Evolutionary conservation across 106 monocot species (phyloP).

Genomic region (Dioscorea dumetorum): DNA sequence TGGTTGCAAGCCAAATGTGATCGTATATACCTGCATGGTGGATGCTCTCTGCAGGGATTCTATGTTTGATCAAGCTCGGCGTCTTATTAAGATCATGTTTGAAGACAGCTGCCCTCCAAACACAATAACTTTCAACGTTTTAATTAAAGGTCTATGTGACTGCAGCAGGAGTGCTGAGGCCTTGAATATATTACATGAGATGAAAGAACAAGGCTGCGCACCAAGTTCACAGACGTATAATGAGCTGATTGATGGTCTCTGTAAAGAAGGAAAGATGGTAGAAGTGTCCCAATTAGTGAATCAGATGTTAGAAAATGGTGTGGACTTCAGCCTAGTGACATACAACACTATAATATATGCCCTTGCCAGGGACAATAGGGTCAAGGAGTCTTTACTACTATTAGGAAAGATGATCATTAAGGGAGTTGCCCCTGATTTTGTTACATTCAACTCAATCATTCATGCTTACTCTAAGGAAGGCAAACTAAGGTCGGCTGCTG

Average conservation of each 20-base stretch:
- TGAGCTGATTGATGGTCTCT: slow-evolving; percentile 64
- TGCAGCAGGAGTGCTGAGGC: slow-evolving; percentile 27
- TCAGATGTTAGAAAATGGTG: slow-evolving; percentile 43
- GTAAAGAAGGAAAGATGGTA: slow-evolving; percentile 30
- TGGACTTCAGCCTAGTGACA: slow-evolving; percentile 38
- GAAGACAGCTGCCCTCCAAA: slow-evolving; percentile 52
- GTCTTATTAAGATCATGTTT: slow-evolving; percentile 57
- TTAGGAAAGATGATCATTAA: slow-evolving; percentile 54
- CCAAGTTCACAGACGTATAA: slow-evolving; percentile 72
- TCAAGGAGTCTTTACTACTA: slow-evolving; percentile 31
- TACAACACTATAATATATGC: slow-evolving; percentile 64
- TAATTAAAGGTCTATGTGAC: slow-evolving; percentile 67
- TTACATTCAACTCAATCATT: slow-evolving; percentile 59
- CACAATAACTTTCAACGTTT: slow-evolving; percentile 58
- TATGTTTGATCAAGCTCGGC: slow-evolving; percentile 64
- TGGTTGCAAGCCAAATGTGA: slow-evolving; percentile 71
- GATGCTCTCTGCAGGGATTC: slow-evolving; percentile 49
- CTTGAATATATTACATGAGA: slow-evolving; percentile 30
- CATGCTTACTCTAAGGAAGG: slow-evolving; percentile 64
- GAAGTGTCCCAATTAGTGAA: slow-evolving; percentile 36
- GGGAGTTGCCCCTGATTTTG: slow-evolving; percentile 50
- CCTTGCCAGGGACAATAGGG: slow-evolving; percentile 25
- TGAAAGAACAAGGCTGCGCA: slow-evolving; percentile 34
- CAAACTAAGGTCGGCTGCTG: slow-evolving; percentile 34
- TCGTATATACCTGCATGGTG: slow-evolving; percentile 79